Conservation (phyloP, 2,329 filamentous ascomycete species). For the Penicillium janthinellum region DNA sequence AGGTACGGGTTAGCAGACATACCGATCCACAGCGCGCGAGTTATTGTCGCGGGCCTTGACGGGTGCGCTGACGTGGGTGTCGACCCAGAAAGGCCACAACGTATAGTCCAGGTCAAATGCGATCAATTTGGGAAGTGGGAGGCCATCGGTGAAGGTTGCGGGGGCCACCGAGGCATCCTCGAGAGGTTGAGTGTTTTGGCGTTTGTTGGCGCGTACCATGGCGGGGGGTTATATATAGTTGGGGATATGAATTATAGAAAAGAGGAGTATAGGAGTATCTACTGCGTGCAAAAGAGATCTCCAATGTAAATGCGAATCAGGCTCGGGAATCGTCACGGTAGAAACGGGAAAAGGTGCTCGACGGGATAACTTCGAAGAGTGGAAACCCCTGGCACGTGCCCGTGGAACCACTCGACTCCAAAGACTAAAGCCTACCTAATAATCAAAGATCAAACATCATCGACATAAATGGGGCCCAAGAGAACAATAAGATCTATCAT, state of each 20-base stretch:
- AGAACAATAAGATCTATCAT: neutral
- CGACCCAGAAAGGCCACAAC: constrained; percentile 98
- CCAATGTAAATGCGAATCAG: neutral
- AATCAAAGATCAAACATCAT: neutral
- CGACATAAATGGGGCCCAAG: neutral
- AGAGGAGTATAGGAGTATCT: neutral
- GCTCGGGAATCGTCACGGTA: neutral
- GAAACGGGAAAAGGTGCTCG: neutral
- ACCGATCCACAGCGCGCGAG: constrained; percentile 48
- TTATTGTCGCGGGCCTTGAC: constrained; percentile 63
- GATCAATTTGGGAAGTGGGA: constrained; percentile 77
- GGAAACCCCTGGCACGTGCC: neutral
- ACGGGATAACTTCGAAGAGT: neutral
- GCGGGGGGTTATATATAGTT: neutral
- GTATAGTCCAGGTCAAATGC: constrained; percentile 98
- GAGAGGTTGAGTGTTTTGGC: constrained; percentile 37
- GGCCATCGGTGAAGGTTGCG: constrained; percentile 63
- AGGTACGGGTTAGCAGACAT: constrained; percentile 6
- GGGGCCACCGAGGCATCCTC: constrained; percentile 47
- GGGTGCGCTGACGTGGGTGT: constrained; percentile 82
- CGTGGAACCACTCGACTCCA: neutral
- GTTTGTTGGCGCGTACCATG: constrained; percentile 40
- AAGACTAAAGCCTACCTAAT: neutral
- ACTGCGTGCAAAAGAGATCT: neutral
- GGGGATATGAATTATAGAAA: neutral